A percentile compares a stretch with the other conserved stretches of the same genome.
Conservation (phyloP, 805 yeast species). For the Candida berthetii region DNA sequence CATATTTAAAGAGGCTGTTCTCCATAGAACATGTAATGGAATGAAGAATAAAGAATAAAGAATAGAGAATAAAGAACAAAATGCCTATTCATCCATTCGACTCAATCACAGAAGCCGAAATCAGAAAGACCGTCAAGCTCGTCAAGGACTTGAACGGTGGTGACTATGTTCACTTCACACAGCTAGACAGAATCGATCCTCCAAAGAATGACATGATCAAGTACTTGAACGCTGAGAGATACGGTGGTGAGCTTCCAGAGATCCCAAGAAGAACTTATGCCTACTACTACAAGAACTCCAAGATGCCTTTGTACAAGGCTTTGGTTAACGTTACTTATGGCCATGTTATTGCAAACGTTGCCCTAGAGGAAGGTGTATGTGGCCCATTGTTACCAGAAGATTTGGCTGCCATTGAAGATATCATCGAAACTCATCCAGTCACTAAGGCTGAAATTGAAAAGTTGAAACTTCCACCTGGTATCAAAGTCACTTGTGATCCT, state of each 20-base stretch:
- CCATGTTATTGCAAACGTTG: constrained; percentile 51
- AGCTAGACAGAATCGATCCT: constrained; percentile 68
- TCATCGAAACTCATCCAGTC: constrained; percentile 45
- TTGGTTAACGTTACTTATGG: constrained; percentile 59
- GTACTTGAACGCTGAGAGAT: constrained; percentile 62
- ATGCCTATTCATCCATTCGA: constrained; percentile 47
- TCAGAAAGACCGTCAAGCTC: constrained; percentile 50
- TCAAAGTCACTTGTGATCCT: constrained; percentile 57
- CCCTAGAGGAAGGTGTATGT: constrained; percentile 52
- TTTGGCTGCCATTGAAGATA: constrained; percentile 44
- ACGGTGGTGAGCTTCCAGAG: constrained; percentile 43
- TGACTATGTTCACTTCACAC: constrained; percentile 54
- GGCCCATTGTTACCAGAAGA: constrained; percentile 74
- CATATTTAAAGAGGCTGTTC: too few species aligned
- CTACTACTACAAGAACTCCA: constrained; percentile 54
- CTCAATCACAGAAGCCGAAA: constrained; percentile 51
- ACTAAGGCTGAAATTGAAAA: constrained; percentile 62
- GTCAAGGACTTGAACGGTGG: constrained; percentile 53
- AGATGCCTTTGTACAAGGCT: constrained; percentile 58
- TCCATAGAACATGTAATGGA: too few species aligned
- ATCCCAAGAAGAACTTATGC: constrained; percentile 65
- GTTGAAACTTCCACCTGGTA: constrained; percentile 51
- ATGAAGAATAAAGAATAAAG: neutral
- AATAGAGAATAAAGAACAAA: neutral
- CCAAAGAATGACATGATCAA: constrained; percentile 68